Evolutionary conservation across 176 grass and related monocot genomes (phyloP).

Genomic region (Typha latifolia): DNA sequence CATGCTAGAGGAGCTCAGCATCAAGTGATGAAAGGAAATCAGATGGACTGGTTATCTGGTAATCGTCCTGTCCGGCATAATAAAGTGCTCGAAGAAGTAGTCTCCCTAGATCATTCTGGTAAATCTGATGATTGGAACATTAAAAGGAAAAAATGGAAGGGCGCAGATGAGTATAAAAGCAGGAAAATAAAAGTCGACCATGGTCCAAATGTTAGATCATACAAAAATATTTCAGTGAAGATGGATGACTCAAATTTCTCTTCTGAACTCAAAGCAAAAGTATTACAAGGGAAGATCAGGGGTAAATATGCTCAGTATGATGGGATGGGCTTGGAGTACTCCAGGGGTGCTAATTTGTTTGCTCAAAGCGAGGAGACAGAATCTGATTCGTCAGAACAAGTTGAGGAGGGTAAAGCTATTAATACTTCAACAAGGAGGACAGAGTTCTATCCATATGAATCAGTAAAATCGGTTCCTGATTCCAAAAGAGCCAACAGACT

Average conservation of each 20-base stretch:
- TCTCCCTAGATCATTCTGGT: constrained; percentile 11
- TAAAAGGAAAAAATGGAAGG: constrained; percentile 13
- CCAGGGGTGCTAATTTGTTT: constrained; percentile 29
- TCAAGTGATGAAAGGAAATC: constrained; percentile 32
- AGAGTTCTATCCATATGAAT: constrained; percentile 17
- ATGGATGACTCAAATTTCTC: constrained; percentile 24
- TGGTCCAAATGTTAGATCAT: constrained; percentile 39
- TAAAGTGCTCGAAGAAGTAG: constrained; percentile 7
- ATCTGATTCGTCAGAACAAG: constrained; percentile 76
- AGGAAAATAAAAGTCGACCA: constrained; percentile 27
- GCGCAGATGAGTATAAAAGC: constrained; percentile 31
- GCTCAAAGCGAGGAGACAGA: constrained; percentile 70
- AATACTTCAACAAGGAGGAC: constrained; percentile 3
- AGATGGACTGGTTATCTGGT: constrained; percentile 29
- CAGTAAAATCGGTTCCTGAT: constrained; percentile 26
- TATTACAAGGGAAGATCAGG: constrained; percentile 29
- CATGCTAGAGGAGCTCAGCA: constrained; percentile 22
- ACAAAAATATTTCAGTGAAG: constrained; percentile 33
- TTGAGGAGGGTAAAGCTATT: constrained; percentile 29
- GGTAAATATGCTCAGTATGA: constrained; percentile 30
- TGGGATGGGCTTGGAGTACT: constrained; percentile 30
- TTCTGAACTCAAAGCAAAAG: constrained; percentile 35
- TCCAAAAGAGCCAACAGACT: constrained; percentile 35
- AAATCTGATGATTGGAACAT: constrained; percentile 40
- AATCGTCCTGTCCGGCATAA: neutral